These are phyloP conservation scores for Beauveria rudraprayagi DNA, from an alignment of 2,329 filamentous ascomycete genomes.

Conservation along the genomic window DNA sequence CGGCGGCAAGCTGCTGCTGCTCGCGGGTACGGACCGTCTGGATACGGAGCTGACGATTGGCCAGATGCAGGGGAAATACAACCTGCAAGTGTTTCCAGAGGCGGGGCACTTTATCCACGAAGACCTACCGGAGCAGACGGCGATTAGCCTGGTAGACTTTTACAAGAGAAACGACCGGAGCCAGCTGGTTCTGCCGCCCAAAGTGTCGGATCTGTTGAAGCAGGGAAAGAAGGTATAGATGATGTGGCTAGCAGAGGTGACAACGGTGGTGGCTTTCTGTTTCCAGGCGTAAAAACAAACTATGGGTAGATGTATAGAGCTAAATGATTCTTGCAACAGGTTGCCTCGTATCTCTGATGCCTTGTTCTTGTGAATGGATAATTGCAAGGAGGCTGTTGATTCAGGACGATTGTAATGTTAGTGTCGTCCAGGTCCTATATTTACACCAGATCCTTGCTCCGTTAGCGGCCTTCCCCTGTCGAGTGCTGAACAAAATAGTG, in stretches of 20 bases:
- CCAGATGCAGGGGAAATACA: conserved; percentile 98
- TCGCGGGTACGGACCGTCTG: conserved; percentile 82
- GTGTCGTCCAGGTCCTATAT: background rate
- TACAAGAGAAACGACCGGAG: conserved; percentile 85
- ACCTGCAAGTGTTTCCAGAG: conserved; percentile 87
- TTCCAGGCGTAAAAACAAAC: too few relatives aligned
- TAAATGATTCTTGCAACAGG: too few relatives aligned
- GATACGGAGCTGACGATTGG: conserved; percentile 92
- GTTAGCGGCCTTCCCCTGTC: background rate
- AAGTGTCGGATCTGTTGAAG: conserved; percentile 67
- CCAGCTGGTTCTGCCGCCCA: conserved; percentile 78
- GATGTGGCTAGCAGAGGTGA: background rate
- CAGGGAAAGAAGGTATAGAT: conserved; percentile 51
- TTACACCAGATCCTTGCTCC: background rate
- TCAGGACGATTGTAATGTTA: too few relatives aligned
- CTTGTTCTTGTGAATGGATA: too few relatives aligned
- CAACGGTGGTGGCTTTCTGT: too few relatives aligned
- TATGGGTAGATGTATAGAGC: too few relatives aligned
- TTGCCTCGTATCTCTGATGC: too few relatives aligned
- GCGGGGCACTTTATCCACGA: conserved; percentile 97
- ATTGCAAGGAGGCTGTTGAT: too few relatives aligned
- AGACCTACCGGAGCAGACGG: conserved; percentile 85
- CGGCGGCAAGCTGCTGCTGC: conserved; percentile 75
- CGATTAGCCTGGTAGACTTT: conserved; percentile 79
- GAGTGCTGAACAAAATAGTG: too few relatives aligned